Conservation (phyloP, 2,329 filamentous ascomycete genomes). For the Ascocoryne sarcoides region DNA sequence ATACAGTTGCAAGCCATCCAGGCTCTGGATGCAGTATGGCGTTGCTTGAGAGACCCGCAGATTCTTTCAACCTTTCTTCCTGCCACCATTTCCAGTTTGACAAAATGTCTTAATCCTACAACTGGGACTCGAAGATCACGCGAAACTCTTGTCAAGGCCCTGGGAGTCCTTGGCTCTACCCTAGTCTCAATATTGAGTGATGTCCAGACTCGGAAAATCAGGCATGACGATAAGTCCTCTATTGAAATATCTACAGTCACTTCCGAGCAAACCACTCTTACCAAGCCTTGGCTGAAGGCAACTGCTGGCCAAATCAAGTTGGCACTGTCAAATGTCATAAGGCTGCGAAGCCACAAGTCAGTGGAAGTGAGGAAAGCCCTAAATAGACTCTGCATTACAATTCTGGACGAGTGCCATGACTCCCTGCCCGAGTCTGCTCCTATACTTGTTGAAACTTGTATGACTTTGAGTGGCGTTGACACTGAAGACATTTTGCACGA, state of each 20-base stretch:
- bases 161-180: slow-evolving; percentile 49
- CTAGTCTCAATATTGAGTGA: slow-evolving; percentile 50
- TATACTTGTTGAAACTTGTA: slow-evolving; percentile 73
- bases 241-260: slow-evolving; percentile 20
- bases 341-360: slow-evolving; percentile 62
- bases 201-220: slow-evolving; percentile 39
- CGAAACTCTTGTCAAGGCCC: slow-evolving; percentile 53
- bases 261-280: slow-evolving; percentile 32
- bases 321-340: slow-evolving; percentile 69
- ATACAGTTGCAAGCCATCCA: slow-evolving; percentile 63
- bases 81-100: slow-evolving; percentile 73
- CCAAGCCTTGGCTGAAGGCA: slow-evolving; percentile 63
- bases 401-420: slow-evolving; percentile 70
- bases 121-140: slow-evolving; percentile 52
- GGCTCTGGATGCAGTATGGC: slow-evolving; percentile 54
- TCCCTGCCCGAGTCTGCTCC: slow-evolving; percentile 61
- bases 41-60: slow-evolving; percentile 60
- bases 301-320: slow-evolving; percentile 76
- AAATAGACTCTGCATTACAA: slow-evolving; percentile 59
- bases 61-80: slow-evolving; percentile 80
- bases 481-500: slow-evolving; percentile 31
- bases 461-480: slow-evolving; percentile 54
- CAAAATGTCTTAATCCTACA: slow-evolving; percentile 59
- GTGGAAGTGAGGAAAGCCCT: slow-evolving; percentile 60
- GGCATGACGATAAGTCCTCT: slow-evolving; percentile 8